phyloP scores from a whole-genome alignment of 352 stramenopile genomes.

The Phytophthora capsici region DNA sequence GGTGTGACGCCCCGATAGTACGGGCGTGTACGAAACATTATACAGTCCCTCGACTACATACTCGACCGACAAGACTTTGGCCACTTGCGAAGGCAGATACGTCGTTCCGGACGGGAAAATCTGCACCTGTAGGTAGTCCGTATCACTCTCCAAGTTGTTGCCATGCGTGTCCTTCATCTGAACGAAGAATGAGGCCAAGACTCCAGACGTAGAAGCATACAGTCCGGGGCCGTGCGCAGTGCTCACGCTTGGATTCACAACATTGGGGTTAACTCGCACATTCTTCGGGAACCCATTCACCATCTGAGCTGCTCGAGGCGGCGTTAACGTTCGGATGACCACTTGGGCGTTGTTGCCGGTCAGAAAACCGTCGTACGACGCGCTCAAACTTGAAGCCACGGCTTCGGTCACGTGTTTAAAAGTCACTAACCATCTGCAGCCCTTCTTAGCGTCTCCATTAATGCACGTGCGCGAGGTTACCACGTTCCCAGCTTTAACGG shows the following conservation, averaged over 20 bases:
- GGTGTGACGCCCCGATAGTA: conserved; percentile 86
- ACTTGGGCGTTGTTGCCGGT: conserved; percentile 73
- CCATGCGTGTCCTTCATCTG: conserved; percentile 87
- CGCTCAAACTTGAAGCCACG: conserved; percentile 26
- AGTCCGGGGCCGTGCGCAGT: conserved; percentile 73
- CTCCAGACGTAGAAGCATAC: conserved; percentile 59
- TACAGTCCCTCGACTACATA: conserved; percentile 83
- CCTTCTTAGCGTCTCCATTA: conserved; percentile 47
- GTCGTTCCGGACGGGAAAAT: conserved; percentile 54
- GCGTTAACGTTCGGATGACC: conserved; percentile 41
- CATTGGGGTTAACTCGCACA: conserved; percentile 51
- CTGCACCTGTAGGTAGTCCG: conserved; percentile 37
- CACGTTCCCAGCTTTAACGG: conserved; percentile 48
- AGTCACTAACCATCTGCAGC: conserved; percentile 79
- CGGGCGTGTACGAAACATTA: conserved; percentile 85
- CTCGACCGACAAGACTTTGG: conserved; percentile 46
- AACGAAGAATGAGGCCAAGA: conserved; percentile 65
- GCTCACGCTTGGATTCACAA: conserved; percentile 75
- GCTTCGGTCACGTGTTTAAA: conserved; percentile 40
- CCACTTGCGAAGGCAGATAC: conserved; percentile 31
- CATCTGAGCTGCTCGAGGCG: conserved; percentile 32
- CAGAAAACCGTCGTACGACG: conserved; percentile 70
- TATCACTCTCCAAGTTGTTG: conserved; percentile 69
- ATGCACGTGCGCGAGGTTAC: conserved; percentile 43
- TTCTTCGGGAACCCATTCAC: conserved; percentile 77